Conservation (phyloP, 2,329 filamentous ascomycete genomes). For the Aphanocladium album region DNA sequence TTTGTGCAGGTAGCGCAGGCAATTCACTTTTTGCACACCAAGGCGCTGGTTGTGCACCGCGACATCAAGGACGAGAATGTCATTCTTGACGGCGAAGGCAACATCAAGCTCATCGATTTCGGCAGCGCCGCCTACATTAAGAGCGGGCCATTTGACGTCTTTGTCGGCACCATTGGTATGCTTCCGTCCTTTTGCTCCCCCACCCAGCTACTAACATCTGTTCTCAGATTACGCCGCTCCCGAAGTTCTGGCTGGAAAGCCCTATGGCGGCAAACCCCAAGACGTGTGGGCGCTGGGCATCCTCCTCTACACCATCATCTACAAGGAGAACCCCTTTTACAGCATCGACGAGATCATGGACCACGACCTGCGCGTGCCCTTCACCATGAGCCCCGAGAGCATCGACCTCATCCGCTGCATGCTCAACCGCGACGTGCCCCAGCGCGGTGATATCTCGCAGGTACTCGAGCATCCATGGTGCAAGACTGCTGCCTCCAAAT, state of each 20-base stretch:
- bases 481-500: slow-evolving; percentile 16
- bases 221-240: slow-evolving; percentile 87
- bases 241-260: slow-evolving; percentile 89
- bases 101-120: slow-evolving; percentile 97
- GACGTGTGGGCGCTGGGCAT: slow-evolving; percentile 98
- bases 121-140: slow-evolving; percentile 98
- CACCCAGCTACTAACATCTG: background rate
- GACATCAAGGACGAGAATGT: slow-evolving; percentile 99
- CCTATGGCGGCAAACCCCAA: slow-evolving; percentile 93
- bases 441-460: slow-evolving; percentile 78
- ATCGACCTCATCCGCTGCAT: slow-evolving; percentile 88
- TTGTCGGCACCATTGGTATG: slow-evolving; percentile 96
- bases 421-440: slow-evolving; percentile 83
- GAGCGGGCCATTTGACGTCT: slow-evolving; percentile 96
- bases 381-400: slow-evolving; percentile 81
- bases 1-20: slow-evolving; percentile 90
- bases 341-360: slow-evolving; percentile 99
- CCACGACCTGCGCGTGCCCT: slow-evolving; percentile 86
- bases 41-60: slow-evolving; percentile 86
- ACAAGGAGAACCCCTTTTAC: slow-evolving; percentile 99
- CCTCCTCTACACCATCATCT: slow-evolving; percentile 95
- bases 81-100: slow-evolving; percentile 88
- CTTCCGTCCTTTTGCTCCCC: slow-evolving; percentile 8
- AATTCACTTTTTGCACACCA: slow-evolving; percentile 85
- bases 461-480: slow-evolving; percentile 90